Base-by-base conservation (phyloP, 495 filamentous ascomycete species). In the Neurospora tetrasperma region DNA sequence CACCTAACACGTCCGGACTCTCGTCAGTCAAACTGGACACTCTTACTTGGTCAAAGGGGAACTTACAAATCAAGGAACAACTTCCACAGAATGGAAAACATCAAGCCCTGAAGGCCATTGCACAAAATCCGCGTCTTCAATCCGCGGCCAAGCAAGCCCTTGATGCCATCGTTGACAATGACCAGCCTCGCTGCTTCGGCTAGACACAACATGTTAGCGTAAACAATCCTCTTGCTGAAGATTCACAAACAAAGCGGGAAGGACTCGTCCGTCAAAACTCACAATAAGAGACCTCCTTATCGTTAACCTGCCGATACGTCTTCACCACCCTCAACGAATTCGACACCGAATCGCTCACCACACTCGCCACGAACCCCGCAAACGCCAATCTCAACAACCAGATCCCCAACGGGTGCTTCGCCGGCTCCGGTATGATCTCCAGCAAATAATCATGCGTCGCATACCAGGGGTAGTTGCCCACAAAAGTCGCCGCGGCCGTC, bases 391-490 rank as follows among this genome's bases (percentile, higher is more conserved):
- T 77, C 20, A 79, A 72, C 69, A 81, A 72, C 80, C 80, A 81
- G 5, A 79, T 18, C 0, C 71, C 41, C 4, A 81, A 8, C 10
- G 76, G 70, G 44, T 74, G 75, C 70, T 76, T 79, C 4, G 78
- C 69, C 18, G 75, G 75, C 74, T 79, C 76, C 0, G 70, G 70
- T 38, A 78, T 78, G 31, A 66, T 66, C 44, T 78, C 75, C 10
- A 72, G 70, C 2, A 80, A 68, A 38, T 73, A 76, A 48, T 81
- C 79, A 54, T 80, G 78, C 35, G 80, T 81, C 1, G 80, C 78
- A 71, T 78, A 81, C 80, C 80, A 81, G 0, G 80, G 80, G 40
- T 81, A 81, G 43, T 81, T 74, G 5, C 80, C 80, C 3, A 80
- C 80, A 48, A 81, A 80, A 0, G 80, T 81, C 2, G 80, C 80